Evolutionary conservation across 306 rosid genomes (phyloP).

Genomic region (Sphenostylis stenocarpa): DNA sequence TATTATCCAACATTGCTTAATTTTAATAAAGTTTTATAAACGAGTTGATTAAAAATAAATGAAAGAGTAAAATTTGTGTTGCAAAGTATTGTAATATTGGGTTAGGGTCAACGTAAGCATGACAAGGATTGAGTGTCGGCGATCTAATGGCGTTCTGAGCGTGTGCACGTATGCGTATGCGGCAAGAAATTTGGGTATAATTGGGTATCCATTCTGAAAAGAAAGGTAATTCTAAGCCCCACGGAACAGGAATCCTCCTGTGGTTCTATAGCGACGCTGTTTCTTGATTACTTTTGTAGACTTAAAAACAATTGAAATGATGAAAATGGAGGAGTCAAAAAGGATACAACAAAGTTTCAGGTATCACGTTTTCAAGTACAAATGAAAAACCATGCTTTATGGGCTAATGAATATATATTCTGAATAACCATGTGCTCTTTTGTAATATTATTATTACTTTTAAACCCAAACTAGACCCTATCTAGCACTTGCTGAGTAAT

Average conservation of each 20-base stretch:
- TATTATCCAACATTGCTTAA: too few relatives aligned
- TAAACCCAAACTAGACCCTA: neutral
- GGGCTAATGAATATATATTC: neutral
- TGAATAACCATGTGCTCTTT: neutral
- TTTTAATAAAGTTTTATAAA: too few relatives aligned
- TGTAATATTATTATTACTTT: neutral
- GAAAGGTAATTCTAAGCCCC: neutral
- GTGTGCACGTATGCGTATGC: neutral
- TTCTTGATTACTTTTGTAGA: slow-evolving; percentile 26
- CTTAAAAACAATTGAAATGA: neutral
- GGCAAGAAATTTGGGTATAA: slow-evolving; percentile 13
- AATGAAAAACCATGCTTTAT: neutral
- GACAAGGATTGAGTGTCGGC: neutral
- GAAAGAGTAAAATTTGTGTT: neutral
- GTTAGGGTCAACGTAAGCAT: neutral
- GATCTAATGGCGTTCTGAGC: neutral
- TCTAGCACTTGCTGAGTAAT: neutral
- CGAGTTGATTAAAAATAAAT: too few relatives aligned
- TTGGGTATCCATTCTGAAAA: slow-evolving; percentile 22
- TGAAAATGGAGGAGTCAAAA: neutral
- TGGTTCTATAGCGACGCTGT: slow-evolving; percentile 29
- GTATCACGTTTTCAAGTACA: neutral
- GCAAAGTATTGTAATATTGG: neutral
- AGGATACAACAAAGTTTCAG: slow-evolving; percentile 27
- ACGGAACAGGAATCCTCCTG: neutral